These are phyloP conservation scores for Mucor irregularis DNA, from an alignment of 371 early-diverging fungal species.

Conservation along the genomic window DNA sequence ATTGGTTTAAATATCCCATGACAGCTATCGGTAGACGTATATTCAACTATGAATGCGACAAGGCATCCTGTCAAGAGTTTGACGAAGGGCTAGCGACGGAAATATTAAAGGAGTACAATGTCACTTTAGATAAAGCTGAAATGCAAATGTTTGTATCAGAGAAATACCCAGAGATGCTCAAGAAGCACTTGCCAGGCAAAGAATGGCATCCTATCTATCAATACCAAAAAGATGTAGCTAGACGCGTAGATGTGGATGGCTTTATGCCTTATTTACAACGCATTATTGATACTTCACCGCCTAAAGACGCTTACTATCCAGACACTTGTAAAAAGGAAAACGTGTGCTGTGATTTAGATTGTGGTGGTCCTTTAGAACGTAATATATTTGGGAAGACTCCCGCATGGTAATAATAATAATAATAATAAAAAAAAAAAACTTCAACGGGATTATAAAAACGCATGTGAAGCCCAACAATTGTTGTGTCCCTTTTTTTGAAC, in stretches of 20 bases:
- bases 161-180: neutral
- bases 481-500: too few relatives aligned
- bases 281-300: constrained; percentile 9
- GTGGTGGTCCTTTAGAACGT: constrained; percentile 14
- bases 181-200: neutral
- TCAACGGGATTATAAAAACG: too few relatives aligned
- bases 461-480: too few relatives aligned
- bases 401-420: constrained; percentile 10
- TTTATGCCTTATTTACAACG: constrained; percentile 20
- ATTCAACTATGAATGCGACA: constrained; percentile 29
- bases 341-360: constrained; percentile 27
- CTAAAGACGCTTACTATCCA: neutral
- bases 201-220: neutral
- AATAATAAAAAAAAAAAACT: too few relatives aligned
- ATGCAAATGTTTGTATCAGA: constrained; percentile 10
- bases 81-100: neutral
- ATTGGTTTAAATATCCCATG: constrained; percentile 51
- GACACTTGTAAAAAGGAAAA: constrained; percentile 19
- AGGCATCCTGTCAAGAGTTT: constrained; percentile 13
- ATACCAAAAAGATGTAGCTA: constrained; percentile 19
- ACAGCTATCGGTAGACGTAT: constrained; percentile 51
- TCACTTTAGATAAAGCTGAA: constrained; percentile 7
- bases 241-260: constrained; percentile 15
- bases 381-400: constrained; percentile 22
- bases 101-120: neutral